Evolutionary conservation across 495 filamentous ascomycete genomes (phyloP), one percentile per base, ranked within the genome.

Genomic region (Annulohypoxylon maeteangense): DNA sequence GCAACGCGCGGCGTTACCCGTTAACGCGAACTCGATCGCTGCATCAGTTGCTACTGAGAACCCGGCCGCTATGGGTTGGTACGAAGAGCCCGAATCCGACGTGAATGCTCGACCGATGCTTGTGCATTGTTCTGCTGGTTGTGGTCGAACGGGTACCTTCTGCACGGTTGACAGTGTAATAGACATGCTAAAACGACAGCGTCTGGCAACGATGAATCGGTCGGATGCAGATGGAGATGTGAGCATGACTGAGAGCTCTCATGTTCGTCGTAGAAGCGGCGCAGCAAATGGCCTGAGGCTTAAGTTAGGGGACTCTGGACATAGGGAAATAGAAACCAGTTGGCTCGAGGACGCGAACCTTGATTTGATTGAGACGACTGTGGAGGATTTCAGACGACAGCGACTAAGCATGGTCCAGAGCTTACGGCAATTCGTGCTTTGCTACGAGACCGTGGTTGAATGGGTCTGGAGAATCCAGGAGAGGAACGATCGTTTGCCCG

Each of bases 321-420:
- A 36, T n/a, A 72, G 57, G 67, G 66, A 68, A n/a, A 67, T 79
- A n/a, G 79, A 85, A 60, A 75, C 76, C 14, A 74, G 66, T 56
- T 83, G 81, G 82, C 59, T 84, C 56, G 74, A 78, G 1, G 80
- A 89, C 65, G 85, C 90, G 31, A 83, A 85, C 34, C 65, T 91
- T 1, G 96, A 99, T 78, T 79, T 98, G 63, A 87, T 99, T 48
- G 89, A 90, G 61, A 90, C 89, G 75, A 94, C 93, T 0, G 95
- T 99, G 4, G 90, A 93, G 69, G 93, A 98, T 75, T 96, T 99
- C 75, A 85, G 95, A 32, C 84, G 83, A 7, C 96, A 99, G 80
- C 83, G 95, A 62, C 80, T 97, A 6, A 97, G 93, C 81, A 98
- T 98, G 95, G 95, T 99, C 59, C 95, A 99, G 80, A 97, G 91